Evolutionary conservation across 306 rosid species (phyloP), one percentile per base, ranked within the genome.

Genomic region (Lathyrus oleraceus): DNA sequence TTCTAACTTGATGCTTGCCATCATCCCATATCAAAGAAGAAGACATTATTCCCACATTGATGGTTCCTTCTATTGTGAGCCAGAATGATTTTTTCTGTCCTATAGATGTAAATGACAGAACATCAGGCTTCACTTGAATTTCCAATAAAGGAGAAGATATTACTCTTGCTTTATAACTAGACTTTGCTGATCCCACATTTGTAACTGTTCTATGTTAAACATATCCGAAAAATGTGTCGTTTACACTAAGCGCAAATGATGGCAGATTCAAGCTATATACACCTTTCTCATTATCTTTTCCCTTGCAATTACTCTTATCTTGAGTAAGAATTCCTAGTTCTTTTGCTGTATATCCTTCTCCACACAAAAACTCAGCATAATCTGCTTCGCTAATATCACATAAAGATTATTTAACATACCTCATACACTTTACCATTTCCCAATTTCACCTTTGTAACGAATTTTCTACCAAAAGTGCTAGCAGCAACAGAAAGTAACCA

Each of bases 401-500:
- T 0, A 85, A 32, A 32, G 8, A 32, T 32, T 32, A 32, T 32
- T 32, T 35, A 35, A 35, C 39, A 28, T 60, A 82, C 87, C 87
- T 78, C 77, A 57, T 8, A 85, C 10, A 23, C 14, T 1, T 13
- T 51, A 7, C 67, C 71, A 30, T 85, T 72, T 5, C 85, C 88
- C 23, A 87, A 70, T 5, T 57, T 68, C 8, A 83, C 82, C 13
- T 72, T 63, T 43, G 88, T 75, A 16, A 39, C 2, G 6, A 83
- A 83, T 59, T 69, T 77, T 38, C 87, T 67, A 5, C 69, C 87
- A 30, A 65, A 77, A 12, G 85, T 48, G 77, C 72, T 79, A 7
- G 90, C 87, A 54, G 86, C 92, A 9, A 83, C 88, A 0, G 89
- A 85, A n/a, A 87, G 86, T 4, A 69, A 30, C 93, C 93, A 87